A percentile compares a stretch with the other conserved stretches of the same genome.
These are phyloP conservation scores for Phytophthora uliginosa DNA, from an alignment of 352 stramenopile genomes.

Conservation along the genomic window DNA sequence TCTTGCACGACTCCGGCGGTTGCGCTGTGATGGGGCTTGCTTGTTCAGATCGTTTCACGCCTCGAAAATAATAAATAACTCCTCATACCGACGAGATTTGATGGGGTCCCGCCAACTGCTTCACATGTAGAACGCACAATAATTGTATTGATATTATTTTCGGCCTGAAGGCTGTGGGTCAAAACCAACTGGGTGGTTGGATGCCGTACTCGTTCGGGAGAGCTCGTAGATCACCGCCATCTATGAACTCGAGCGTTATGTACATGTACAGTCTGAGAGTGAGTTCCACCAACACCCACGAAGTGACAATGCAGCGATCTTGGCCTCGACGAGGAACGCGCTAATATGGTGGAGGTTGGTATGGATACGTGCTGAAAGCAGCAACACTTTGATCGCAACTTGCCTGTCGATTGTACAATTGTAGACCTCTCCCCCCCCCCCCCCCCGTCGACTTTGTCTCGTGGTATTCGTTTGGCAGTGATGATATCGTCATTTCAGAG, in stretches of 20 bases:
- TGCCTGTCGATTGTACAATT: conserved; percentile 36
- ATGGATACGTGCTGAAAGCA: background rate
- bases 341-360: conserved; percentile 35
- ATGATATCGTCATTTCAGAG: conserved; percentile 30
- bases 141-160: too few species aligned
- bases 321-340: conserved; percentile 49
- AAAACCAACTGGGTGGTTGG: conserved; percentile 16
- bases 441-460: conserved; percentile 43
- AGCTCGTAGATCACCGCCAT: conserved; percentile 44
- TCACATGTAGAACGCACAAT: too few species aligned
- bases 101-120: too few species aligned
- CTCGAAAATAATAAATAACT: too few species aligned
- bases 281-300: conserved; percentile 57
- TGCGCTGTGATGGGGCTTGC: too few species aligned
- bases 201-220: conserved; percentile 33
- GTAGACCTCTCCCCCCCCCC: conserved; percentile 56
- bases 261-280: conserved; percentile 36
- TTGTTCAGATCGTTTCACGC: too few species aligned
- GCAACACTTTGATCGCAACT: conserved; percentile 52
- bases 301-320: conserved; percentile 55
- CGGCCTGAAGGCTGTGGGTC: background rate
- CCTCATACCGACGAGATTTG: too few species aligned
- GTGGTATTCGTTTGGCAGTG: conserved; percentile 29
- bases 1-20: too few species aligned
- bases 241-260: conserved; percentile 56